Evolutionary conservation across 2,329 filamentous ascomycete genomes (phyloP).

Genomic region (Penicillium sclerotigenum): DNA sequence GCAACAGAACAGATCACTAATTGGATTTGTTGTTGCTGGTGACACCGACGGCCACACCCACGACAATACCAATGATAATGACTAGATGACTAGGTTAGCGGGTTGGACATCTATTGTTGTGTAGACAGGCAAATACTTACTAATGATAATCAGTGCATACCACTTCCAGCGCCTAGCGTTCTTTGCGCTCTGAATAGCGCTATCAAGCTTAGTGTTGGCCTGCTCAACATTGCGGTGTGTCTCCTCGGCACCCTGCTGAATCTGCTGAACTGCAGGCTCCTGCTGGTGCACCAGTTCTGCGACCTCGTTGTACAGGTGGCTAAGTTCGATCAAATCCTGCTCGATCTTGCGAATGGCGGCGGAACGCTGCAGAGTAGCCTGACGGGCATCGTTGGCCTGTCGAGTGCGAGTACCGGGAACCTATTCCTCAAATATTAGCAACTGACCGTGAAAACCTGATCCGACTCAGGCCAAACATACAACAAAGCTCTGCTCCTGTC

Average conservation of each 20-base stretch:
- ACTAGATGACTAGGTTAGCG: conserved; percentile 37
- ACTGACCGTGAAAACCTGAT: background rate
- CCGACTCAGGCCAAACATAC: conserved; percentile 51
- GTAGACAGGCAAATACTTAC: conserved; percentile 43
- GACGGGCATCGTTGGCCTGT: conserved; percentile 74
- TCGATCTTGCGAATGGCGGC: conserved; percentile 89
- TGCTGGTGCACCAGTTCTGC: conserved; percentile 83
- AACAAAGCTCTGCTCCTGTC: conserved; percentile 74
- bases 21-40: conserved; percentile 31
- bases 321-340: conserved; percentile 79
- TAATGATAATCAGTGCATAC: conserved; percentile 78
- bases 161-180: conserved; percentile 90
- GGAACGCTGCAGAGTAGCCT: conserved; percentile 76
- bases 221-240: conserved; percentile 79
- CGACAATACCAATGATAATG: conserved; percentile 53
- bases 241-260: conserved; percentile 83
- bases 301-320: conserved; percentile 85
- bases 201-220: conserved; percentile 76
- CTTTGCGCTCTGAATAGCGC: conserved; percentile 77
- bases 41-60: conserved; percentile 51
- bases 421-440: conserved; percentile 18
- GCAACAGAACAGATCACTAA: conserved; percentile 1
- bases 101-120: conserved; percentile 3
- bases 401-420: conserved; percentile 53
- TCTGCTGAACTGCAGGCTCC: conserved; percentile 72